A percentile compares a stretch with the other conserved stretches of the same genome.
Evolutionary conservation across 805 yeast species (phyloP).

Genomic region (Clavispora vitiphila): DNA sequence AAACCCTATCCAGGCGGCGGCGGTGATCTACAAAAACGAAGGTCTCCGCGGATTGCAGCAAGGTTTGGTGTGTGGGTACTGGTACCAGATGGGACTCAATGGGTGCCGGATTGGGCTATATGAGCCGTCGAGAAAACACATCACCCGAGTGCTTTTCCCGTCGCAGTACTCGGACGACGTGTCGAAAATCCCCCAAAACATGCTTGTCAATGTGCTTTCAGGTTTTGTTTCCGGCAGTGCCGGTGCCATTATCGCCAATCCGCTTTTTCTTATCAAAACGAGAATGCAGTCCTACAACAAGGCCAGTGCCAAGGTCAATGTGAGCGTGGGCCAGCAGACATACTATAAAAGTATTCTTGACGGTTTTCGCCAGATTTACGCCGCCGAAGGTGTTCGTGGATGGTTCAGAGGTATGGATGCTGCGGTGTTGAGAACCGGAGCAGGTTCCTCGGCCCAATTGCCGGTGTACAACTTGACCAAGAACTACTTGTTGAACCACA

Average conservation of each 20-base stretch:
- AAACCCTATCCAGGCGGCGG: conserved; percentile 83
- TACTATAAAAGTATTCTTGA: conserved; percentile 66
- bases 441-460: conserved; percentile 91
- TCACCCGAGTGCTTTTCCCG: conserved; percentile 55
- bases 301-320: conserved; percentile 23
- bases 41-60: conserved; percentile 86
- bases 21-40: conserved; percentile 67
- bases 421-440: conserved; percentile 89
- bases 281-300: conserved; percentile 92
- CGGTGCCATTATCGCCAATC: conserved; percentile 88
- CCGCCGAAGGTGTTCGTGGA: conserved; percentile 70
- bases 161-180: conserved; percentile 37
- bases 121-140: conserved; percentile 70
- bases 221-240: conserved; percentile 84
- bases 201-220: conserved; percentile 62
- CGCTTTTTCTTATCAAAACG: conserved; percentile 87
- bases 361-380: conserved; percentile 61
- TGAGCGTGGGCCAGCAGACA: conserved; percentile 84
- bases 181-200: conserved; percentile 27
- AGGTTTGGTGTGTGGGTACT: conserved; percentile 83
- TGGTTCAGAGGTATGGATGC: conserved; percentile 90
- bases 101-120: conserved; percentile 94
- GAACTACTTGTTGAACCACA: conserved; percentile 48
- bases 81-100: conserved; percentile 85
- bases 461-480: conserved; percentile 85